Percentiles rank a stretch among this genome's conserved stretches.
Conservation (phyloP, 2,329 filamentous ascomycete species). For the Colletotrichum cuscutae region DNA sequence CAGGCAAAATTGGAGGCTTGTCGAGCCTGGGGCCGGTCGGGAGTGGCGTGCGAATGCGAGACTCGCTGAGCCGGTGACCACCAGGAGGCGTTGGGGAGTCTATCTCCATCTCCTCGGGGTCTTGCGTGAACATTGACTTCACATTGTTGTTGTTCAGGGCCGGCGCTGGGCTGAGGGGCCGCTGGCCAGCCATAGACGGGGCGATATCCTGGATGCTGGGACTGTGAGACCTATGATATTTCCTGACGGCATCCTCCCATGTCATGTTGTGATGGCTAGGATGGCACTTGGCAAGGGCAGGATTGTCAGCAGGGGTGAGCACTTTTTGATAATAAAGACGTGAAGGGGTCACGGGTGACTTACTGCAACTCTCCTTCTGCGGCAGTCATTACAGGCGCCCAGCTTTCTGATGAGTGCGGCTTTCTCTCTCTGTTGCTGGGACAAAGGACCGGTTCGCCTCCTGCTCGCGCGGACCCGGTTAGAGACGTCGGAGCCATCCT, state of each 20-base stretch:
- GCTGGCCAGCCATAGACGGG: slow-evolving; percentile 51
- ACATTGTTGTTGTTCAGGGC: slow-evolving; percentile 46
- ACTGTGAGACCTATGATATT: slow-evolving; percentile 64
- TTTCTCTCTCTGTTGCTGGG: slow-evolving; percentile 67
- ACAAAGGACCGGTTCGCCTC: slow-evolving; percentile 68
- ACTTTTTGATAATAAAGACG: slow-evolving; percentile 2
- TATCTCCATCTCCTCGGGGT: slow-evolving; percentile 67
- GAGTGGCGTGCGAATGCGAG: slow-evolving; percentile 65
- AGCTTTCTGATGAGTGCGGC: slow-evolving; percentile 69
- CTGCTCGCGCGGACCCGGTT: slow-evolving; percentile 65
- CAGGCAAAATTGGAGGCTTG: slow-evolving; percentile 59
- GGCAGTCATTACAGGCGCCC: slow-evolving; percentile 66
- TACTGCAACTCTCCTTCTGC: slow-evolving; percentile 67
- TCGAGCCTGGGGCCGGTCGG: slow-evolving; percentile 66
- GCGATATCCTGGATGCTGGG: slow-evolving; percentile 61
- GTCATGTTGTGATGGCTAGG: slow-evolving; percentile 70
- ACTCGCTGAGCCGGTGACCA: slow-evolving; percentile 55
- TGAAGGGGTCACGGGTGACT: slow-evolving; percentile 44
- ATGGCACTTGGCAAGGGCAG: slow-evolving; percentile 57
- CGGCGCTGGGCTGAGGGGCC: slow-evolving; percentile 59
- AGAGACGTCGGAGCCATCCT: slow-evolving; percentile 65
- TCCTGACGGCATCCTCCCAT: slow-evolving; percentile 67
- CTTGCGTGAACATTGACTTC: slow-evolving; percentile 54
- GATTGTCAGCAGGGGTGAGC: slow-evolving; percentile 33
- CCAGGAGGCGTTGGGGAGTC: slow-evolving; percentile 53